Evolutionary conservation across 768 basidiomycete species (phyloP), one percentile per base, ranked within the genome.

Genomic region (Myochromella boudieri): DNA sequence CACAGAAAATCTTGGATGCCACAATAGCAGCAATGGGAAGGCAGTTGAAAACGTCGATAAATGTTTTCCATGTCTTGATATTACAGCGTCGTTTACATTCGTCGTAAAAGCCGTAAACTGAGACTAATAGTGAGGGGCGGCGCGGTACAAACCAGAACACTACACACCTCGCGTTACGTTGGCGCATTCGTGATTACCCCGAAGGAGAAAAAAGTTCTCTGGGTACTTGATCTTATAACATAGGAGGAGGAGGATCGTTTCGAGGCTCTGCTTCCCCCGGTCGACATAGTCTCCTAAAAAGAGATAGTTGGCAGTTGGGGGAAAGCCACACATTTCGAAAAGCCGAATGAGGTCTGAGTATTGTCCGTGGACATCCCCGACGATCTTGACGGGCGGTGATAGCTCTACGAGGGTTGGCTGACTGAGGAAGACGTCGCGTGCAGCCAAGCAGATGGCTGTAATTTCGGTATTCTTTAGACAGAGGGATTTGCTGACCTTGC

Each of bases 211-310:
- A 74, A 99, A 98, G 72, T 98, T 98, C 72, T 99, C 97, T 6
- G 97, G 97, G 68, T 95, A 99, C 69, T 98, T 98, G 75, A 99
- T 91, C 78, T 99, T 99, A 83, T 97, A 98, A 68, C 97, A 98
- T 32, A 98, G 75, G 31, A 99, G 76, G 39, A 99, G 81, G 20
- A 98, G 82, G 62, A 99, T 98, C 12, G 97, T 98, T 68, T 99
- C 97, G 50, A 99, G 81, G 60, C 91, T 94, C 71, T 98, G 95
- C 71, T 98, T 98, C 24, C 97, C 97, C 53, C 97, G 78, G 71
- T 99, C 97, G 61, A 99, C 97, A 61, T 99, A 99, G 71, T 99
- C 97, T 34, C 97, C 97, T 34, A 99, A 80, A 77, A 98, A 99
- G 51, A 99, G 89, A 68, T 98, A 99, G 64, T 98, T 98, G 57